Base-by-base conservation (phyloP, 495 filamentous ascomycete species). In the Penicillium waksmanii region DNA sequence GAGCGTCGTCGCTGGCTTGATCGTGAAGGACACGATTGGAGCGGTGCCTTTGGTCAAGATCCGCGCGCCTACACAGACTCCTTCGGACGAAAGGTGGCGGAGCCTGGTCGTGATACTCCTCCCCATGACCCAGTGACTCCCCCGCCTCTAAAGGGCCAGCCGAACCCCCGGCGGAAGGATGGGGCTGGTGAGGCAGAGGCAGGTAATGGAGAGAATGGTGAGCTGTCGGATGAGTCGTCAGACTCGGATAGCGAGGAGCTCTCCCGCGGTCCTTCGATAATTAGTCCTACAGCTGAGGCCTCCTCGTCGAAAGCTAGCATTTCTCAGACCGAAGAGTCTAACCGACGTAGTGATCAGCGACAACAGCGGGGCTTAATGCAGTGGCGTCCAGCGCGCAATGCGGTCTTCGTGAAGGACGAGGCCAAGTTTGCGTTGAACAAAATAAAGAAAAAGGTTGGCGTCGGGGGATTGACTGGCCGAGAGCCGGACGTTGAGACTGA, bases 21-120 rank as follows among this genome's bases (percentile, higher is more conserved):
- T 35, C 89, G 87, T 65, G 85, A 89, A 53, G 94, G 94, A 4
- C 85, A 85, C 17, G 91, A 97, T 70, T 97, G 93, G 94, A 87
- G 81, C 42, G 91, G 90, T n/a, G 90, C 92, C 1, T 97, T 97
- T 55, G 86, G 85, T 7, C 72, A 87, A 17, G 87, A 88, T 56
- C 84, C 86, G 3, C 77, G 80, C 38, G 77, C 81, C 0, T 83
- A 80, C 53, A 76, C 84, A 35, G 79, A 87, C 57, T 67, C 69
- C 2, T 63, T 67, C 17, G 82, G 82, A 3, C 70, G 71, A n/a
- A 84, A 84, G 66, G 66, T 73, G 49, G 77, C 82, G 5, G 83
- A 85, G 63, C 81, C 83, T 6, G 83, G 85, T 12, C 69, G 61
- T 3, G 82, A 87, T n/a, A 44, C 70, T 17, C 82, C 84, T 55